Conservation (phyloP, 805 yeast genomes). For the Alloascoidea africana region DNA sequence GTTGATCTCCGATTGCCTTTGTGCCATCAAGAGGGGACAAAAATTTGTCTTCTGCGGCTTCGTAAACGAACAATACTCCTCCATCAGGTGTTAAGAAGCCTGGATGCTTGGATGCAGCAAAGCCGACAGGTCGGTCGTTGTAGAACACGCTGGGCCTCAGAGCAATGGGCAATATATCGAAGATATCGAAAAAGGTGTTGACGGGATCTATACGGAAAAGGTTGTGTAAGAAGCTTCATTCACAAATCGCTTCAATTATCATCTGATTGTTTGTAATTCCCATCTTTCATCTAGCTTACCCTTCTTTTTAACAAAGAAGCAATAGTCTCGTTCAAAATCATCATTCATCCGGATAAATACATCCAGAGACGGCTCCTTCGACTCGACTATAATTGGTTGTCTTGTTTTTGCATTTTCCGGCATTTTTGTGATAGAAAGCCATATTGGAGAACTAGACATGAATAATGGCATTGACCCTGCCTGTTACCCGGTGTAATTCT, state of each 20-base stretch:
- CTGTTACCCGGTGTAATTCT: too few species aligned
- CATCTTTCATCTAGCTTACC: slow-evolving; percentile 9
- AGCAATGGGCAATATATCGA: slow-evolving; percentile 52
- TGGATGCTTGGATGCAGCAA: slow-evolving; percentile 45
- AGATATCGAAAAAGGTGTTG: slow-evolving; percentile 41
- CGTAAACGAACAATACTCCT: slow-evolving; percentile 49
- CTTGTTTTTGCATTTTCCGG: too few species aligned
- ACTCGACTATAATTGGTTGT: not conserved
- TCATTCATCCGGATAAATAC: slow-evolving; percentile 68
- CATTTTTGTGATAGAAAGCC: too few species aligned
- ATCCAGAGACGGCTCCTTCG: slow-evolving; percentile 16
- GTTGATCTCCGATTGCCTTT: not conserved
- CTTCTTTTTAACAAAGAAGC: slow-evolving; percentile 54
- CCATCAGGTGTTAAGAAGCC: slow-evolving; percentile 82
- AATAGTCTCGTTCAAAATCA: slow-evolving; percentile 78
- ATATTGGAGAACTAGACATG: too few species aligned
- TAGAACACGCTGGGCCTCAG: slow-evolving; percentile 73
- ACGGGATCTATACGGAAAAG: slow-evolving; percentile 26
- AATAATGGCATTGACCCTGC: too few species aligned
- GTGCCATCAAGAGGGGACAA: slow-evolving; percentile 9
- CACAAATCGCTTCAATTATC: too few species aligned
- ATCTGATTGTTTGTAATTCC: not conserved
- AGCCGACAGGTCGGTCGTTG: slow-evolving; percentile 46
- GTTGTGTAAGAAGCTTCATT: too few species aligned
- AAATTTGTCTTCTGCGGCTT: slow-evolving; percentile 35